Base-by-base conservation (phyloP, 139 green algal species). In the Auxenochlorella pyrenoidosa region DNA sequence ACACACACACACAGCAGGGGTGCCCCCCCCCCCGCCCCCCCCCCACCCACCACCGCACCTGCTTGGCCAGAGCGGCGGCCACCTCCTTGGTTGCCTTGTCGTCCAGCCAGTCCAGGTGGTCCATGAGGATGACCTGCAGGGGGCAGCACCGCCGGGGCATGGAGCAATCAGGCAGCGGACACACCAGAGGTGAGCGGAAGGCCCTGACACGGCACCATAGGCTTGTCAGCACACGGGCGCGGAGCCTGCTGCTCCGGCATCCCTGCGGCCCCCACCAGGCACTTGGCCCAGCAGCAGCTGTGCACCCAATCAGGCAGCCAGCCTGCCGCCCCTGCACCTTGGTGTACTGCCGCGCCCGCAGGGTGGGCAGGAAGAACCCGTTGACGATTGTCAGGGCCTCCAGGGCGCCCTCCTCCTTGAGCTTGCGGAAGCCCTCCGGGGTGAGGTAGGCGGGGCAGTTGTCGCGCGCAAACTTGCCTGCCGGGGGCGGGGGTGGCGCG, bases 101-200 rank as follows among this genome's bases (percentile, higher is more conserved):
- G 73, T 95, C 91, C 84, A 98, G 92, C 97, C 97, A 99, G 93
- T 99, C 97, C 65, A 99, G 91, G 87, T 99, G 97, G 93, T 99
- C 97, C 97, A 99, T 99, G 75, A 99, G 90, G 87, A 99, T 98
- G 70, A 99, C 97, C 95, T 98, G 91, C 54, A 58, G 47, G 47
- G 47, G 6, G 47, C 47, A 58, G 6, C 47, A 58, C 8, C 47
- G 12, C 6, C 47, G 12, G 8, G 47, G 47, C 12, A 6, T 58
- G 47, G 12, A 58, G 47, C 47, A n/a, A n/a, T n/a, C n/a, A n/a
- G 6, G 47, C 47, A 58, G 47, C 47, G 12, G 47, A 58, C 47
- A 12, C 47, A n/a, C n/a, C n/a, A n/a, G n/a, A n/a, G n/a, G n/a
- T n/a, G n/a, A n/a, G n/a, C n/a, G n/a, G n/a, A n/a, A n/a, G n/a